Percentiles rank a stretch among this genome's conserved stretches.
Evolutionary conservation across 148 eudicot species (phyloP).

Genomic region (Polygonum maritimum): DNA sequence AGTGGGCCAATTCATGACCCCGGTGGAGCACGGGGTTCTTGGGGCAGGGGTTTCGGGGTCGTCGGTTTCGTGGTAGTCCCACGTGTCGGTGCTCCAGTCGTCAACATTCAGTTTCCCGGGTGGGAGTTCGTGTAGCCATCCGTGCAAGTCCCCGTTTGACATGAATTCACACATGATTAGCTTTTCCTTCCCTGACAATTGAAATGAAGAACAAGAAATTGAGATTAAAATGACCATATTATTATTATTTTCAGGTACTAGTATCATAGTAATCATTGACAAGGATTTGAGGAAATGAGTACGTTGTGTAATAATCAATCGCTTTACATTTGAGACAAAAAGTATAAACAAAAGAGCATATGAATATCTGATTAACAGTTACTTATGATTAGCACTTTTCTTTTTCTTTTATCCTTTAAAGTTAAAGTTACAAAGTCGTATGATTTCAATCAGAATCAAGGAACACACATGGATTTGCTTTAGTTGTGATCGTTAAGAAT

Average conservation of each 20-base stretch:
- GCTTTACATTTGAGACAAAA: background rate
- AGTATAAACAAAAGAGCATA: background rate
- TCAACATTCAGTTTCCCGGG: constrained; percentile 65
- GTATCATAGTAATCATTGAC: background rate
- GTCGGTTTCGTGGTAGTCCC: constrained; percentile 43
- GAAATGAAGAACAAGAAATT: background rate
- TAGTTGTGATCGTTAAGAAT: background rate
- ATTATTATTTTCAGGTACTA: no score
- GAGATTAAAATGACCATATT: no score
- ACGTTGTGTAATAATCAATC: background rate
- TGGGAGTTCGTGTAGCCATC: constrained; percentile 92
- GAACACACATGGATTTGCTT: background rate
- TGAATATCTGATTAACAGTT: constrained; percentile 5
- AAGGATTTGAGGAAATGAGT: background rate
- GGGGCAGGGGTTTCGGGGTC: constrained; percentile 20
- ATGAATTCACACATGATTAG: constrained; percentile 68
- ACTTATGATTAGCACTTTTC: constrained; percentile 1
- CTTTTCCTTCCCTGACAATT: constrained; percentile 66
- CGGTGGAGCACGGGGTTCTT: constrained; percentile 19
- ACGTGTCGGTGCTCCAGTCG: constrained; percentile 94
- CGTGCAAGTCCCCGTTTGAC: constrained; percentile 82
- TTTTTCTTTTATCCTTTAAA: background rate
- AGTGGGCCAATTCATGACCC: constrained; percentile 52
- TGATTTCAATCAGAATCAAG: background rate
- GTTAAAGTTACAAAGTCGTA: background rate